These are phyloP conservation scores for Vigna unguiculata DNA, from an alignment of 306 rosid species.

Conservation along the genomic window DNA sequence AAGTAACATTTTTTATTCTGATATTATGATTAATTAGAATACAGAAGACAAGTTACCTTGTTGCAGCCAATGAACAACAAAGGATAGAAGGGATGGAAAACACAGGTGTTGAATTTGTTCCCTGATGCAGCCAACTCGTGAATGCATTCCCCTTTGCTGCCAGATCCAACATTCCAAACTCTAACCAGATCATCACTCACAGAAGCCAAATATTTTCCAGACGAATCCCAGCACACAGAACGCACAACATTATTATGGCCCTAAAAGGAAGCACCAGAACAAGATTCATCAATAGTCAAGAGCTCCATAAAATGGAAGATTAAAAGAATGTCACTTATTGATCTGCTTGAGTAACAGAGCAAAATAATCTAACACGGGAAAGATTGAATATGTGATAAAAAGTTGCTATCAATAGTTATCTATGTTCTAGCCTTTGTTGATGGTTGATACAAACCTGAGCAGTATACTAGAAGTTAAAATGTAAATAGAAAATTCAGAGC, in stretches of 20 bases:
- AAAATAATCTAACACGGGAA: not conserved
- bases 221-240: constrained; percentile 75
- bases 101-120: constrained; percentile 62
- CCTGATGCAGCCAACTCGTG: constrained; percentile 55
- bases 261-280: constrained; percentile 47
- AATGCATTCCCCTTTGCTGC: constrained; percentile 57
- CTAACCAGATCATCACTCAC: constrained; percentile 68
- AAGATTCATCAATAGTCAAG: not conserved
- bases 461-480: not conserved
- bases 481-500: constrained; percentile 16
- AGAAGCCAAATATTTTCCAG: constrained; percentile 79
- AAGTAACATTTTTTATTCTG: constrained; percentile 1
- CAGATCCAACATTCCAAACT: constrained; percentile 69
- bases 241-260: constrained; percentile 69
- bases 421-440: not conserved
- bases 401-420: constrained; percentile 6
- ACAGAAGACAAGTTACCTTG: constrained; percentile 54
- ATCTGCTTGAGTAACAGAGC: not conserved
- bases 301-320: not conserved
- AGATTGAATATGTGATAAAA: not conserved
- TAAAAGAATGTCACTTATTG: not conserved
- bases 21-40: constrained; percentile 2
- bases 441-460: not conserved
- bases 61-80: constrained; percentile 67
- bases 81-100: constrained; percentile 72